A percentile compares a stretch with the other conserved stretches of the same genome.
Conservation (phyloP, 2,329 filamentous ascomycete species). For the Fusarium miscanthi region DNA sequence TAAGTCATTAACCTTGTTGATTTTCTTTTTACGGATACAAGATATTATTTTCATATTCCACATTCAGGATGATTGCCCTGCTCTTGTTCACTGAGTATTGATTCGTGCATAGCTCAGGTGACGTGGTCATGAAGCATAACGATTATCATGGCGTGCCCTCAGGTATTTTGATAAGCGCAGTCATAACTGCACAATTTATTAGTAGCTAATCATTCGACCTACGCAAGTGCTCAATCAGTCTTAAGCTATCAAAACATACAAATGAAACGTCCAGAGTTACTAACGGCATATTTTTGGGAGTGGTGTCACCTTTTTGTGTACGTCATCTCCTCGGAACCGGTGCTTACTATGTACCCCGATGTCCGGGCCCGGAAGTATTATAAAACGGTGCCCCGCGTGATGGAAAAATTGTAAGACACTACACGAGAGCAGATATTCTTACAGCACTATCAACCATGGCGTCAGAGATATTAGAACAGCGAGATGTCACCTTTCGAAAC, state of each 20-base stretch:
- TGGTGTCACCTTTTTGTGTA: neutral
- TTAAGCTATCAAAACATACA: accelerated
- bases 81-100: too few species aligned
- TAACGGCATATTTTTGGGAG: accelerated
- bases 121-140: too few species aligned
- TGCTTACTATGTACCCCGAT: neutral
- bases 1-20: neutral
- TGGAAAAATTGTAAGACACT: too few species aligned
- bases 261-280: accelerated
- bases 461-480: neutral
- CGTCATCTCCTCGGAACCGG: neutral
- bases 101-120: too few species aligned
- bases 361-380: neutral
- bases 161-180: too few species aligned
- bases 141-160: too few species aligned
- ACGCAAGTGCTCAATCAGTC: accelerated
- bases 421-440: accelerated
- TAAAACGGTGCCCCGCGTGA: neutral
- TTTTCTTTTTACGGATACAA: too few species aligned
- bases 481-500: conserved; percentile 3
- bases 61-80: accelerated
- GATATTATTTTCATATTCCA: neutral
- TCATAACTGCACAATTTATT: neutral
- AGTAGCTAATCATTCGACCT: neutral
- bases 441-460: neutral